Evolutionary conservation across 495 filamentous ascomycete genomes (phyloP), one percentile per base, ranked within the genome.

Genomic region (Penicillium coprophilum): DNA sequence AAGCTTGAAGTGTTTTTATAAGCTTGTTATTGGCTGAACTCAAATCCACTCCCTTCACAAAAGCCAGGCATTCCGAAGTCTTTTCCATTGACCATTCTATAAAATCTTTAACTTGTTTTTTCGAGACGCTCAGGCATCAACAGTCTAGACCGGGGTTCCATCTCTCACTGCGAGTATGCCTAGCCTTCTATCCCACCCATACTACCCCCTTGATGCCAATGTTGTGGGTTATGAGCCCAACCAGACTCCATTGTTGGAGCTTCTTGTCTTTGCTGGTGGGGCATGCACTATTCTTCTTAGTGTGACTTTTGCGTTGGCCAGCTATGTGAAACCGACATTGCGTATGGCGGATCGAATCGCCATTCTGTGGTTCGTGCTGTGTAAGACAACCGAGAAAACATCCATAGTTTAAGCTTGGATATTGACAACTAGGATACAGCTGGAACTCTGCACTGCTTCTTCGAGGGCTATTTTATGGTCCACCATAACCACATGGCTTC

Each of bases 381-480:
- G 80, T 84, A 77, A 62, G 82, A 71, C 46, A 40, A 43, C 10
- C n/a, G 41, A 19, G n/a, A 43, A 34, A 24, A 53, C 8, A 34
- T 12, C 23, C n/a, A 17, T 15, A n/a, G n/a, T 46, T 24, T 36
- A 23, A 30, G 21, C 34, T 36, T 30, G 9, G 1, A 50, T 30
- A 58, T 53, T 67, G 27, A 59, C 45, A 34, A 54, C 21, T 17
- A 40, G 9, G 20, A 17, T 57, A 38, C 17, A 91, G 87, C 76
- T 49, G 85, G 85, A 19, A 78, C 63, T 44, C 77, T 93, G 19
- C 90, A 95, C 67, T 81, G 87, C 47, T 84, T 91, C 64, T 93
- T 95, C 63, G 90, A 95, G 75, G 88, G 90, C n/a, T 93, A 91
- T 69, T 93, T 87, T 61, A 81, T 87, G 61, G 66, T 82, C 56